Evolutionary conservation across 2,329 filamentous ascomycete species (phyloP), one percentile per base, ranked within the genome.

Genomic region (Pseudovirgaria hyperparasitica): DNA sequence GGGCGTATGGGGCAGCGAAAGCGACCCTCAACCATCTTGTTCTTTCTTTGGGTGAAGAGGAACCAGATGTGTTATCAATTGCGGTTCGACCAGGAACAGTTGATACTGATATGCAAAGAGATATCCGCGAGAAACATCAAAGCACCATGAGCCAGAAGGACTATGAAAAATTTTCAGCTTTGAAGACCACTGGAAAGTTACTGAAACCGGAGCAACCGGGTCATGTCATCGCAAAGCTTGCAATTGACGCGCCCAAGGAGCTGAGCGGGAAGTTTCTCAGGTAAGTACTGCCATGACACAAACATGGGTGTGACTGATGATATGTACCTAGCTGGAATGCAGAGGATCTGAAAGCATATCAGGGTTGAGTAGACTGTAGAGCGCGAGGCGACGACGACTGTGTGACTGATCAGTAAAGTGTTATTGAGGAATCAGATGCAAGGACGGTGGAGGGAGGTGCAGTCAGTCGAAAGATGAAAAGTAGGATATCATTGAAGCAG

Each of bases 41-140:
- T 1, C 56, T 67, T 22, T 82, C 86, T 19, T 54, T 94, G 19
- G 71, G 72, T 0, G 64, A 66, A 1, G 86, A 94, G 47, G 86
- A 93, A 51, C 73, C 77, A 2, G 64, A 75, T 9, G 72, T 93
- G 23, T 80, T 70, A 0, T 75, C 72, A 9, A 57, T 93, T 1
- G 65, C 81, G 0, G 60, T 94, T 18, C 65, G 76, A 4, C 86
- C 86, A 0, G 86, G 86, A 3, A 72, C 81, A 23, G 78, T 92
- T 6, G 80, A 93, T 46, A 94, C 86, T 0, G 77, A 77, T 27
- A 94, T 94, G 86, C 86, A 93, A 51, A 66, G 66, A n/a, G 69
- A 79, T 31, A 70, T 98, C 31, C 65, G 90, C 26, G 75, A 85
- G 24, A 68, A 73, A 31, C 78, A 90, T 50, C 62, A 67, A 6